Evolutionary conservation across 1,284 basidiomycete genomes (phyloP).

Genomic region (Malassezia cuniculi): DNA sequence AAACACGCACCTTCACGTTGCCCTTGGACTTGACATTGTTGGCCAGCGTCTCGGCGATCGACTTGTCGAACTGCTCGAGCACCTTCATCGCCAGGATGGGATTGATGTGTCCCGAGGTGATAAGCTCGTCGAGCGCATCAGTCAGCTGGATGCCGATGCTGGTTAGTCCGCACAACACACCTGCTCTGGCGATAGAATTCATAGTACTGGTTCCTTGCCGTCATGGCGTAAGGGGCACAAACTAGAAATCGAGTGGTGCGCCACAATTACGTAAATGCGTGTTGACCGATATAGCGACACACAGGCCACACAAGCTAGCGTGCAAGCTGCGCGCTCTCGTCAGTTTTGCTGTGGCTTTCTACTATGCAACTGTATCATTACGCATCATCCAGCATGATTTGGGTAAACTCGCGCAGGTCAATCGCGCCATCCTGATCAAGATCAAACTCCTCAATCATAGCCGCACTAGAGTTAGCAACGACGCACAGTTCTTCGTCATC

Average conservation of each 20-base stretch:
- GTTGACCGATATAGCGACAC: too few relatives aligned
- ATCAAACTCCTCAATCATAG: slow-evolving; percentile 99
- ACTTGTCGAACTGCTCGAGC: slow-evolving; percentile 50
- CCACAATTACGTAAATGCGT: slow-evolving; percentile 3
- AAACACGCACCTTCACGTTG: slow-evolving; percentile 29
- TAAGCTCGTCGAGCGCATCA: slow-evolving; percentile 97
- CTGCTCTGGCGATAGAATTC: slow-evolving; percentile 35
- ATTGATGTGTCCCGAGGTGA: slow-evolving; percentile 89
- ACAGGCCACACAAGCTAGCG: too few relatives aligned
- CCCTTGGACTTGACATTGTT: slow-evolving; percentile 40
- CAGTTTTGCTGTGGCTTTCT: too few relatives aligned
- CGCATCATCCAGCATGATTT: slow-evolving; percentile 86
- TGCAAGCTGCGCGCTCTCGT: too few relatives aligned
- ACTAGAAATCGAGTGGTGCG: too few relatives aligned
- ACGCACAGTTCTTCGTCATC: slow-evolving; percentile 94
- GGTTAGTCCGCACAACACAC: slow-evolving; percentile 9
- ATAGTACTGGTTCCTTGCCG: slow-evolving; percentile 35
- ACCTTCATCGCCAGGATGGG: slow-evolving; percentile 96
- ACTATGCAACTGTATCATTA: too few relatives aligned
- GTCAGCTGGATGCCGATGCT: slow-evolving; percentile 95
- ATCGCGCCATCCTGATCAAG: slow-evolving; percentile 97
- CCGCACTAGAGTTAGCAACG: slow-evolving; percentile 57
- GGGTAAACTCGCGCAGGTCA: slow-evolving; percentile 80
- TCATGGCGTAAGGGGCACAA: too few relatives aligned
- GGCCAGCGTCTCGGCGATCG: slow-evolving; percentile 37